Evolutionary conservation across 768 basidiomycete species (phyloP), one percentile per base, ranked within the genome.

Genomic region (Roridomyces roridus): DNA sequence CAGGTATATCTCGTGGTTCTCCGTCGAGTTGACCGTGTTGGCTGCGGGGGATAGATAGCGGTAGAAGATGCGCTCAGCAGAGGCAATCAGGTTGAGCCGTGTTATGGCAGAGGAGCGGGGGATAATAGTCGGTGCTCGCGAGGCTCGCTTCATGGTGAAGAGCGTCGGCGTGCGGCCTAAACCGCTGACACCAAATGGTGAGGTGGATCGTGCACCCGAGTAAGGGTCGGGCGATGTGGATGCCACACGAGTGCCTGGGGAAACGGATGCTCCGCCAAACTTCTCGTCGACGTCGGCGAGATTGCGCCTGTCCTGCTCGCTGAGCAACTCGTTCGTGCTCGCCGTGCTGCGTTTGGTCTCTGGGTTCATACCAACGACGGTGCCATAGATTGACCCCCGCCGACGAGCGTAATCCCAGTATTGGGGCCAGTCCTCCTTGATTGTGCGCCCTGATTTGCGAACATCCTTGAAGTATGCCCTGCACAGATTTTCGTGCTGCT

Each of bases 381-480:
- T 88, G 9, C 93, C 92, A 66, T 98, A 98, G 53, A 96, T 94
- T 5, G 94, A 95, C 5, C 96, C 97, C 46, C 96, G 79, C 42
- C 90, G 80, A 43, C 94, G 85, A 12, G 97, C 97, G 69, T 94
- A 93, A 61, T 94, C 90, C 87, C 93, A 96, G 67, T 96, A 98
- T 72, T 97, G 93, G 6, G 97, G 97, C 97, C 97, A 99, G 71
- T 98, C 97, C 17, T 98, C 92, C 70, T 90, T 91, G 71, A 99
- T 91, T 12, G 90, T 86, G 24, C 91, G 85, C 3, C 96, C 95
- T 0, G 95, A 95, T 76, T 96, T 95, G 68, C 92, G 89, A 49
- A 99, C 87, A 72, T 98, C 97, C 80, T 98, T 97, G 85, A 99
- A 98, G 74, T 98, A 98, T 8, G 96, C 97, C 58, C 96, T 85